Conservation (phyloP, 1,139 yeast species). For the Protomyces gravidus region DNA sequence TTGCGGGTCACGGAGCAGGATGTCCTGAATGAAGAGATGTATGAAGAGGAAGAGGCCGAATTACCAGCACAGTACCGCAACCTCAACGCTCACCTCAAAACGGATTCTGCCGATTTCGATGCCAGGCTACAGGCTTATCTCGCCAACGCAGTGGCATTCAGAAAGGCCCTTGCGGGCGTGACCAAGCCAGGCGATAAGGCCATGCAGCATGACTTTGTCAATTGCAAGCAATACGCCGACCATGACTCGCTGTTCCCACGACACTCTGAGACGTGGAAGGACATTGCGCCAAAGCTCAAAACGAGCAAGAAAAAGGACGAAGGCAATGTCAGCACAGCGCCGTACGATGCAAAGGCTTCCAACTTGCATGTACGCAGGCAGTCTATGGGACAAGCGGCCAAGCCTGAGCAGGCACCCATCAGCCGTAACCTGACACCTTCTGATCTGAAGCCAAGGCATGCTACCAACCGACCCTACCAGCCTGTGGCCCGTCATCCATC, state of each 20-base stretch:
- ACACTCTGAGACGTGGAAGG: slow-evolving; percentile 28
- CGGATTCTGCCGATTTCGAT: slow-evolving; percentile 22
- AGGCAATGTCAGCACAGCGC: not conserved
- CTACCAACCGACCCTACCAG: slow-evolving; percentile 1
- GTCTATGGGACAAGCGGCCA: slow-evolving; percentile 4
- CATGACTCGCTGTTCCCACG: slow-evolving; percentile 24
- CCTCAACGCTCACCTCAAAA: slow-evolving; percentile 25
- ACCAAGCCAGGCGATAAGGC: slow-evolving; percentile 23
- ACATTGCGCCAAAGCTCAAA: slow-evolving; percentile 11
- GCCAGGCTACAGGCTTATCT: slow-evolving; percentile 21
- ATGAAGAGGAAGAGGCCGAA: slow-evolving; percentile 28
- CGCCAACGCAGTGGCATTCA: slow-evolving; percentile 26
- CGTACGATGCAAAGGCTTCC: slow-evolving; percentile 17
- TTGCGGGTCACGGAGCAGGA: slow-evolving; percentile 26
- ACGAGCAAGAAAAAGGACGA: not conserved
- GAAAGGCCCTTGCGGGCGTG: slow-evolving; percentile 24
- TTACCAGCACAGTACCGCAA: slow-evolving; percentile 24
- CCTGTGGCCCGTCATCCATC: slow-evolving; percentile 23
- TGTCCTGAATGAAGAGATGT: slow-evolving; percentile 27
- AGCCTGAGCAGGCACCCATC: not conserved
- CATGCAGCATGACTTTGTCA: slow-evolving; percentile 23
- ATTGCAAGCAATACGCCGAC: slow-evolving; percentile 19
- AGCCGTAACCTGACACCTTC: slow-evolving; percentile 18
- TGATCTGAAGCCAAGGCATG: slow-evolving; percentile 14
- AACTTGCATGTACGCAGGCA: slow-evolving; percentile 3